Conservation (phyloP, 2,329 filamentous ascomycete genomes). For the Microcyclosporella mali region DNA sequence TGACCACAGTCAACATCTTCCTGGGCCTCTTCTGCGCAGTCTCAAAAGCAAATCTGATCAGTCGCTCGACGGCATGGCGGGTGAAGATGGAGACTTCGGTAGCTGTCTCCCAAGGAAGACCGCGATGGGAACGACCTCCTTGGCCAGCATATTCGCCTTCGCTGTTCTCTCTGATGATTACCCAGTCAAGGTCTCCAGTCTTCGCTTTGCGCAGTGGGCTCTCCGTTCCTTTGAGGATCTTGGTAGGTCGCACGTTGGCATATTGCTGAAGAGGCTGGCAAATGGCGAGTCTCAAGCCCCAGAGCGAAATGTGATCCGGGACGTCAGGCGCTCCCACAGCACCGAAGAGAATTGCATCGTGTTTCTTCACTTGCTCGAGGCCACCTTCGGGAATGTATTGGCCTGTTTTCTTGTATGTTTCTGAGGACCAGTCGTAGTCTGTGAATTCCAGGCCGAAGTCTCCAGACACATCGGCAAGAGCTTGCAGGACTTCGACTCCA, state of each 20-base stretch:
- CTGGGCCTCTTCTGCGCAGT: slow-evolving; percentile 51
- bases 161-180: slow-evolving; percentile 61
- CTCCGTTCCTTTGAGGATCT: slow-evolving; percentile 54
- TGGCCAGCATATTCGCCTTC: slow-evolving; percentile 63
- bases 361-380: slow-evolving; percentile 50
- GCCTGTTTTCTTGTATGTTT: slow-evolving; percentile 59
- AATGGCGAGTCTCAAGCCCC: slow-evolving; percentile 51
- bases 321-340: slow-evolving; percentile 58
- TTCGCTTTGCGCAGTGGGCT: slow-evolving; percentile 51
- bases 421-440: slow-evolving; percentile 61
- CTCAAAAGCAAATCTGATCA: slow-evolving; percentile 60
- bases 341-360: slow-evolving; percentile 63
- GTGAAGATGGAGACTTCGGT: slow-evolving; percentile 62
- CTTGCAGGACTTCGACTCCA: slow-evolving; percentile 56
- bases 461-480: slow-evolving; percentile 43
- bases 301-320: slow-evolving; percentile 46
- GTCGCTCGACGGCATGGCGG: slow-evolving; percentile 51
- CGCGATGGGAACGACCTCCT: slow-evolving; percentile 55
- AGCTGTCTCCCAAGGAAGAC: slow-evolving; percentile 54
- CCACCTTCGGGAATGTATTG: slow-evolving; percentile 59
- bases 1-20: slow-evolving; percentile 57
- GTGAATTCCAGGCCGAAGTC: slow-evolving; percentile 57
- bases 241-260: slow-evolving; percentile 54
- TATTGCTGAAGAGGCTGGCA: slow-evolving; percentile 52
- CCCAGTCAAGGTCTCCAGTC: slow-evolving; percentile 59